A percentile compares a stretch with the other conserved stretches of the same genome.
Evolutionary conservation across 2,329 filamentous ascomycete species (phyloP).

Genomic region (Orbilia blumenaviensis): DNA sequence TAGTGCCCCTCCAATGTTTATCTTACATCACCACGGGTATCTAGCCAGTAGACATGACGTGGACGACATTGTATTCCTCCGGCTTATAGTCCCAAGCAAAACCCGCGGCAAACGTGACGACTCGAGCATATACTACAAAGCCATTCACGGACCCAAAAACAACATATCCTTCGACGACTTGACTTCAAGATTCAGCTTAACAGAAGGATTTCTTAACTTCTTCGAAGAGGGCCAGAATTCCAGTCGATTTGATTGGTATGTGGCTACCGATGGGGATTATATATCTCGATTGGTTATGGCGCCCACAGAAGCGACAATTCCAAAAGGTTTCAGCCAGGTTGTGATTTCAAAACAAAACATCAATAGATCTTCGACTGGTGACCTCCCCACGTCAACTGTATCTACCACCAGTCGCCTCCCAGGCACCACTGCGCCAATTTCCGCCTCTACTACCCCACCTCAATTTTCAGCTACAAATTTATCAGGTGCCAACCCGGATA

Average conservation of each 20-base stretch:
- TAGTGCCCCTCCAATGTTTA: conserved; percentile 9
- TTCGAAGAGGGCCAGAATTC: background rate
- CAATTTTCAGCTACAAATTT: background rate
- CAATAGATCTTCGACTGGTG: background rate
- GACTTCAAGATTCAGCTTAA: conserved; percentile 5
- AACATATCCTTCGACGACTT: conserved; percentile 11
- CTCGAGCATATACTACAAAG: conserved; percentile 20
- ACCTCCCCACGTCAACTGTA: background rate
- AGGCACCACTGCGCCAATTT: background rate
- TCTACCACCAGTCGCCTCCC: background rate
- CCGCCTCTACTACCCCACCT: background rate
- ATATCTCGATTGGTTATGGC: conserved; percentile 25
- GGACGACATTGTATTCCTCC: conserved; percentile 31
- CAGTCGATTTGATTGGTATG: conserved; percentile 26
- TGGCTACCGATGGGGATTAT: background rate
- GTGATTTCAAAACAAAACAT: background rate
- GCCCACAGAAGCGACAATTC: background rate
- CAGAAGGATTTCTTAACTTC: conserved; percentile 6
- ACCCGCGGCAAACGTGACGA: background rate
- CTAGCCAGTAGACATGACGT: conserved; percentile 18
- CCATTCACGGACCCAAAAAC: conserved; percentile 22
- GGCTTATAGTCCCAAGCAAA: background rate
- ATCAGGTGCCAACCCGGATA: background rate
- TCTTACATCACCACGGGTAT: conserved; percentile 20
- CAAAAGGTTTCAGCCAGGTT: conserved; percentile 21